These are phyloP conservation scores for Zelonia costaricensis DNA, from an alignment of 208 protist genomes.

Conservation along the genomic window DNA sequence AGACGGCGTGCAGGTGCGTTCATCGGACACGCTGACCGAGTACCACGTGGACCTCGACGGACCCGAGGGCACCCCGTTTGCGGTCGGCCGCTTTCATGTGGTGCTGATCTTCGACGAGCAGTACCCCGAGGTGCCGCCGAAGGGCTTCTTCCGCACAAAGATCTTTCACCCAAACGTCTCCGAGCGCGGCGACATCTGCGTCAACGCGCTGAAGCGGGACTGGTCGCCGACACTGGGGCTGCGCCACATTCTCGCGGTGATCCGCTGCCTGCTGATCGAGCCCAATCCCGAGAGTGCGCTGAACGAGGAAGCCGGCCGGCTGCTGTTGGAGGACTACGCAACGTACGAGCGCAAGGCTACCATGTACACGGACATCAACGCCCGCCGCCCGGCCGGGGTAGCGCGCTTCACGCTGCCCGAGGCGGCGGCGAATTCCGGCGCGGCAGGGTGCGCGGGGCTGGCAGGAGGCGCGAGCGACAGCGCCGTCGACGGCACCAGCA, in stretches of 20 bases:
- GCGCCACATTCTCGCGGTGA: conserved; percentile 94
- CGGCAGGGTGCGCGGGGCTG: neutral
- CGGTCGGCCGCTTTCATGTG: conserved; percentile 93
- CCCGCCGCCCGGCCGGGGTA: conserved; percentile 38
- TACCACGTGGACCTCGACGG: conserved; percentile 94
- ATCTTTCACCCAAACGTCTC: conserved; percentile 99
- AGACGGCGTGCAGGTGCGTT: conserved; percentile 89
- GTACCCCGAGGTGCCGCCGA: conserved; percentile 96
- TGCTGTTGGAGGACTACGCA: conserved; percentile 97
- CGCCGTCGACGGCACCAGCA: neutral
- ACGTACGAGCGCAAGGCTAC: conserved; percentile 75
- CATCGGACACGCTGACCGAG: conserved; percentile 91
- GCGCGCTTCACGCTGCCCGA: conserved; percentile 32
- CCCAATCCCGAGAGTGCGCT: conserved; percentile 98
- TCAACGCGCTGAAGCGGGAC: conserved; percentile 99
- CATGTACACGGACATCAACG: conserved; percentile 85
- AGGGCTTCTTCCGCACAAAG: conserved; percentile 97
- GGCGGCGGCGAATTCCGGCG: neutral
- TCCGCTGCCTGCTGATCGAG: conserved; percentile 97
- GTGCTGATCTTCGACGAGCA: conserved; percentile 91
- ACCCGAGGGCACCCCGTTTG: conserved; percentile 96
- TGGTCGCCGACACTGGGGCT: conserved; percentile 95
- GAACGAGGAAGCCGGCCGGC: conserved; percentile 98
- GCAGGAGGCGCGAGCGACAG: neutral
- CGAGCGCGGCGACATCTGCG: conserved; percentile 97